Conservation (phyloP, 441 rosid genomes). For the Melianthus villosus region DNA sequence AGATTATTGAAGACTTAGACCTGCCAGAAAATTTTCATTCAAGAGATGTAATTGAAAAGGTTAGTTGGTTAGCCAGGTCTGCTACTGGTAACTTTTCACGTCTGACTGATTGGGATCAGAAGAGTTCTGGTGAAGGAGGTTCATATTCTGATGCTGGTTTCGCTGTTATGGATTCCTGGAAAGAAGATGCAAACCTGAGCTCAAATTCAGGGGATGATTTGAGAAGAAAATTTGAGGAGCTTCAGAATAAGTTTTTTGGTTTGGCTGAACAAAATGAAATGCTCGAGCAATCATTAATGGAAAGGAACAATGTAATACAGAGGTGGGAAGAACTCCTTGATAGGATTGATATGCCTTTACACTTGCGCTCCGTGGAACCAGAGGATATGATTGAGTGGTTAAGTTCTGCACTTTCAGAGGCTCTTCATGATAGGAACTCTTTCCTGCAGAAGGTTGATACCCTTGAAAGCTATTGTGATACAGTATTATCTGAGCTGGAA, state of each 20-base stretch:
- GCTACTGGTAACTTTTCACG: conserved; percentile 44
- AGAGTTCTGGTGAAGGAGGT: conserved; percentile 49
- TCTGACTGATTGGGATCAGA: conserved; percentile 67
- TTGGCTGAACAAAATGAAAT: conserved; percentile 98
- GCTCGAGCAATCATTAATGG: conserved; percentile 96
- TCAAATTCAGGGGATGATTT: conserved; percentile 54
- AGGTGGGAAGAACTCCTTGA: conserved; percentile 86
- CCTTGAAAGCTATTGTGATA: conserved; percentile 48
- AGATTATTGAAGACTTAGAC: conserved; percentile 87
- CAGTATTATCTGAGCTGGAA: conserved; percentile 56
- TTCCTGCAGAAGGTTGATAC: conserved; percentile 52
- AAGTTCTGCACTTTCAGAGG: conserved; percentile 57
- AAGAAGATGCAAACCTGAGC: conserved; percentile 55
- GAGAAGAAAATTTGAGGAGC: conserved; percentile 84
- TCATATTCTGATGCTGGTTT: conserved; percentile 52
- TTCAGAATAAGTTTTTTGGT: conserved; percentile 80
- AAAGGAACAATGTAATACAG: conserved; percentile 76
- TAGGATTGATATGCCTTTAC: conserved; percentile 56
- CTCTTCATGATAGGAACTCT: conserved; percentile 38
- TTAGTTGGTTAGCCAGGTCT: conserved; percentile 91
- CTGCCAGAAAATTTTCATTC: conserved; percentile 88
- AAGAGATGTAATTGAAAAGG: conserved; percentile 79
- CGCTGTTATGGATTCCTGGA: conserved; percentile 62
- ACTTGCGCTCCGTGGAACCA: conserved; percentile 58
- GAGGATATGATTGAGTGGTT: conserved; percentile 87